Conservation (phyloP, 2,329 filamentous ascomycete genomes). For the Ophiostoma sp. region DNA sequence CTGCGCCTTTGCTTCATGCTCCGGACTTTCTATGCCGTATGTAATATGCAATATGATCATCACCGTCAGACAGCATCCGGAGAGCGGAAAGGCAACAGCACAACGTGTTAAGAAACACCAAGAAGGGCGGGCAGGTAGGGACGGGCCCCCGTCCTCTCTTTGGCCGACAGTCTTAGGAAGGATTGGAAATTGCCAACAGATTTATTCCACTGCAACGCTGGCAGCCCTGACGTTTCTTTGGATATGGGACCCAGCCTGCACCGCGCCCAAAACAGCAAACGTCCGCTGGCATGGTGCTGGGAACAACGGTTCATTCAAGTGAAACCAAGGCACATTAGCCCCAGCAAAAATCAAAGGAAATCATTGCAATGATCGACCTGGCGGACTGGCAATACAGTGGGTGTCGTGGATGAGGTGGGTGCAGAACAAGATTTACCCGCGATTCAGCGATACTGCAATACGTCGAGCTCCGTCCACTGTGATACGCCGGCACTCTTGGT, state of each 20-base stretch:
- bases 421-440: not conserved
- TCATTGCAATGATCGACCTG: not conserved
- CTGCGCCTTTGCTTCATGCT: not conserved
- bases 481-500: conserved; percentile 4
- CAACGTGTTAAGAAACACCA: not conserved
- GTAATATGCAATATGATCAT: not conserved
- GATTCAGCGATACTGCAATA: not conserved
- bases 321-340: not conserved
- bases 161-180: not conserved
- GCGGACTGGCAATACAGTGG: not conserved
- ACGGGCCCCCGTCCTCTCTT: no score
- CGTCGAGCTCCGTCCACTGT: not conserved
- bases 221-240: not conserved
- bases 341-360: not conserved
- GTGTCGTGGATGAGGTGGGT: not conserved
- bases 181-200: conserved; percentile 1
- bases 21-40: not conserved
- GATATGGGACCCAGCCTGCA: conserved; percentile 5
- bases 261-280: conserved; percentile 16
- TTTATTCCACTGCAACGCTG: conserved; percentile 14
- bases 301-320: not conserved
- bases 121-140: not conserved
- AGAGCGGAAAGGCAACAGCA: not conserved
- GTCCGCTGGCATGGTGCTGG: not conserved
- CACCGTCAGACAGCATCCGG: not conserved